Evolutionary conservation across 139 green algal species (phyloP).

Genomic region (Spirogloea muscicola): DNA sequence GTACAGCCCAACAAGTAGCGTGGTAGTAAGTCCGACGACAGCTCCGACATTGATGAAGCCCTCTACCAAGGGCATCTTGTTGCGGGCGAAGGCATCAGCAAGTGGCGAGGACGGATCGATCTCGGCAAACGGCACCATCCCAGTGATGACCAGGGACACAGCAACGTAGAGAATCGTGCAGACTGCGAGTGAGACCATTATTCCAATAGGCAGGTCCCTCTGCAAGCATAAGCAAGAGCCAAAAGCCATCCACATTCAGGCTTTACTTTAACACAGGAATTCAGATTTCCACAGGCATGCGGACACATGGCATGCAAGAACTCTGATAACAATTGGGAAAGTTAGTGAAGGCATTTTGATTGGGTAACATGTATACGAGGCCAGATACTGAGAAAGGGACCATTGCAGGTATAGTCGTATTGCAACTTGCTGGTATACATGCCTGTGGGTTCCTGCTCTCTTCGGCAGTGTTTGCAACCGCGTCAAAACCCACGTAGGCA

Average conservation of each 20-base stretch:
- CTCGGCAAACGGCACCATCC: constrained; percentile 52
- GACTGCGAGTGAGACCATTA: constrained; percentile 53
- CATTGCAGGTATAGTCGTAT: not conserved
- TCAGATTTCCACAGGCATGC: not conserved
- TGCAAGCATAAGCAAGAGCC: not conserved
- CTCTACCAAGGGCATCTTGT: constrained; percentile 5
- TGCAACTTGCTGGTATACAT: not conserved
- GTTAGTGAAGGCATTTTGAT: not conserved
- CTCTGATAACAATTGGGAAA: not conserved
- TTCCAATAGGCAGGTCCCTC: constrained; percentile 62
- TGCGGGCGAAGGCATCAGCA: constrained; percentile 45
- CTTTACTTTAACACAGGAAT: not conserved
- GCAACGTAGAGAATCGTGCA: constrained; percentile 61
- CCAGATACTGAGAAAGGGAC: too few species aligned
- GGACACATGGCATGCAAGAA: not conserved
- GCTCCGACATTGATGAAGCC: constrained; percentile 28
- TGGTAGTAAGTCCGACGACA: constrained; percentile 34
- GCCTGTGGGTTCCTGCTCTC: constrained; percentile 56
- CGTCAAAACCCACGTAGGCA: constrained; percentile 54
- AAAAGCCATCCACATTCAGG: not conserved
- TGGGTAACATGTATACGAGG: too few species aligned
- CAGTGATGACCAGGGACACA: constrained; percentile 52
- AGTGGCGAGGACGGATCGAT: constrained; percentile 57
- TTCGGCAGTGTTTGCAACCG: constrained; percentile 67
- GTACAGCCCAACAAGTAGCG: constrained; percentile 37